phyloP scores from a whole-genome alignment of 805 yeast genomes.

The Yamadazyma endophytica region DNA sequence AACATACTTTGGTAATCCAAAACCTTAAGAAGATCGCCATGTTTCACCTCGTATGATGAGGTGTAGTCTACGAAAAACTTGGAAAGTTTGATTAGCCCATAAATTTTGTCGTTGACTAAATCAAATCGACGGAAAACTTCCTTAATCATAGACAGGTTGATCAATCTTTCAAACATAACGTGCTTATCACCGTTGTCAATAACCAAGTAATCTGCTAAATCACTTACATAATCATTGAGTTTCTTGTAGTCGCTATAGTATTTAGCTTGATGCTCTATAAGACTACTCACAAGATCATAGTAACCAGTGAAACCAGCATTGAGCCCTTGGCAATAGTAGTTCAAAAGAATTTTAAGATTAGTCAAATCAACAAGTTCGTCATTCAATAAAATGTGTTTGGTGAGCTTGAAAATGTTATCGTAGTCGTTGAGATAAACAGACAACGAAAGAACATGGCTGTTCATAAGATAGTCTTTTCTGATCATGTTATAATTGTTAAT shows the following conservation, averaged over 20 bases:
- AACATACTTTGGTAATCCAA: conserved; percentile 25
- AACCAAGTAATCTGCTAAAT: conserved; percentile 20
- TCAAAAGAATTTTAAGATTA: conserved; percentile 24
- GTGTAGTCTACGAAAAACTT: conserved; percentile 16
- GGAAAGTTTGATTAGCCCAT: conserved; percentile 25
- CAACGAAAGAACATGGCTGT: conserved; percentile 25
- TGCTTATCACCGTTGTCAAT: conserved; percentile 2
- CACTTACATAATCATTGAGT: conserved; percentile 28
- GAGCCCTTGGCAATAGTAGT: conserved; percentile 21
- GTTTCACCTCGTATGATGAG: neutral
- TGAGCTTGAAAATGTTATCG: conserved; percentile 28
- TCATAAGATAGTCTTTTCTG: conserved; percentile 26
- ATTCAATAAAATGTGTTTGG: conserved; percentile 31
- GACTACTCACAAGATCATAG: conserved; percentile 26
- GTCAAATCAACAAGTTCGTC: conserved; percentile 26
- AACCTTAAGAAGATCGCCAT: conserved; percentile 4
- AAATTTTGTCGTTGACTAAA: conserved; percentile 26
- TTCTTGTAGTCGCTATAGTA: conserved; percentile 17
- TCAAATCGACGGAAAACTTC: conserved; percentile 22
- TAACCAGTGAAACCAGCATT: conserved; percentile 20
- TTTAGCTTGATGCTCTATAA: conserved; percentile 30
- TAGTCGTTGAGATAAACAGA: conserved; percentile 31
- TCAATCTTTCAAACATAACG: conserved; percentile 12
- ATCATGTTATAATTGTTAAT: conserved; percentile 31
- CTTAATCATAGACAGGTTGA: conserved; percentile 27